Conservation (phyloP, 2,329 filamentous ascomycete species). For the Exserohilum turcica region DNA sequence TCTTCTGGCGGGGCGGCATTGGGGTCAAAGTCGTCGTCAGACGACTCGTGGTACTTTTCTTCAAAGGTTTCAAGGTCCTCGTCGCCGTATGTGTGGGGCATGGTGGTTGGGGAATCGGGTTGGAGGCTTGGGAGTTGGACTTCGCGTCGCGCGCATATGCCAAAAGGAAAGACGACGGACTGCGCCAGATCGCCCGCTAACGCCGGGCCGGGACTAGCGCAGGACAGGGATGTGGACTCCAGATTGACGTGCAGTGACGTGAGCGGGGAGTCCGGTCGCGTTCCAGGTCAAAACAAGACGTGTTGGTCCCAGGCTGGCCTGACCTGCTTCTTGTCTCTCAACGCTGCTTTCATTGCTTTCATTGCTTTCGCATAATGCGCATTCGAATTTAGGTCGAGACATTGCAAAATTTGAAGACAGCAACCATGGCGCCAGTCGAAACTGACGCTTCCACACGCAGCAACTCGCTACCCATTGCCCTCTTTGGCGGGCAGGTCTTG, state of each 20-base stretch:
- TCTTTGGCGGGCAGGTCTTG: slow-evolving; percentile 39
- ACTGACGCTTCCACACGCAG: slow-evolving; percentile 34
- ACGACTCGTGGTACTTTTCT: slow-evolving; percentile 65
- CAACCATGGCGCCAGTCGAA: slow-evolving; percentile 45
- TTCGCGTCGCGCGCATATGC: slow-evolving; percentile 15
- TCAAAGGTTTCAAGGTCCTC: slow-evolving; percentile 37
- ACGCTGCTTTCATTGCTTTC: slow-evolving; percentile 2
- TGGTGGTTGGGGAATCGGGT: slow-evolving; percentile 14
- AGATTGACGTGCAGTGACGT: slow-evolving; percentile 28
- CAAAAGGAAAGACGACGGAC: background rate
- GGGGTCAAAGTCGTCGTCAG: slow-evolving; percentile 76
- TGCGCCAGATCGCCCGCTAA: slow-evolving; percentile 26
- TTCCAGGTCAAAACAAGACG: slow-evolving; percentile 35
- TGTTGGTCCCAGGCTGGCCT: background rate
- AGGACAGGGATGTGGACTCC: slow-evolving; percentile 12
- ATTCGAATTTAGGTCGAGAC: slow-evolving; percentile 5
- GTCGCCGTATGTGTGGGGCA: slow-evolving; percentile 37
- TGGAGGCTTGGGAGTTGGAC: background rate
- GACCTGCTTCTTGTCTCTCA: slow-evolving; percentile 2
- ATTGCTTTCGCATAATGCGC: slow-evolving; percentile 22
- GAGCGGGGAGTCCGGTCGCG: slow-evolving; percentile 30
- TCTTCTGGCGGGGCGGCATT: slow-evolving; percentile 59
- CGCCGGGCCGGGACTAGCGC: slow-evolving; percentile 15
- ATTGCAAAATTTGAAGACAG: slow-evolving; percentile 2
- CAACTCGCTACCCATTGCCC: slow-evolving; percentile 42